phyloP scores from a whole-genome alignment of 169 alveolate species.

The Plasmodium ovale region DNA sequence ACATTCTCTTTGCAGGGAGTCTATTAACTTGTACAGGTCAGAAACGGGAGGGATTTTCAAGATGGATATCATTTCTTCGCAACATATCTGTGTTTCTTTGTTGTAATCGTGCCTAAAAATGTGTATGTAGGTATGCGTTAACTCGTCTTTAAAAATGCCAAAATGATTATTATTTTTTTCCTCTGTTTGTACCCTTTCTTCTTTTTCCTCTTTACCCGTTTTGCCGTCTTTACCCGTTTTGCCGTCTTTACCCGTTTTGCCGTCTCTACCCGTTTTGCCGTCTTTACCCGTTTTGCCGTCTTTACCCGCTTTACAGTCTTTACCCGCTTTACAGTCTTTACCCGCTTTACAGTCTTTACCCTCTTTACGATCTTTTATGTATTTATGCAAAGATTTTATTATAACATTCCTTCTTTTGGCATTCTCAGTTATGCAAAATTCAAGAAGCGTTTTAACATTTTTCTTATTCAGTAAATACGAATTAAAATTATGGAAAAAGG shows the following conservation, averaged over 20 bases:
- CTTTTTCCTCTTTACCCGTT: background rate
- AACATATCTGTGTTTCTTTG: constrained; percentile 25
- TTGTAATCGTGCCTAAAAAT: constrained; percentile 46
- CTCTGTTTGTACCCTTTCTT: background rate
- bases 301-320: background rate
- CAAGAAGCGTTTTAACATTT: constrained; percentile 39
- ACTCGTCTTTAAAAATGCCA: constrained; percentile 34
- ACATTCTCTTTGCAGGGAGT: constrained; percentile 67
- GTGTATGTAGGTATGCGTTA: constrained; percentile 21
- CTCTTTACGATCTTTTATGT: background rate
- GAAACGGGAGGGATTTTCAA: constrained; percentile 27
- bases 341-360: background rate
- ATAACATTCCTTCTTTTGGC: constrained; percentile 32
- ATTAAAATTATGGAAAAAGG: constrained; percentile 64
- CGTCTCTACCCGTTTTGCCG: no score
- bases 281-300: background rate
- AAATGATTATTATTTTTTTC: background rate
- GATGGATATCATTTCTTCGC: constrained; percentile 40
- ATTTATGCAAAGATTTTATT: constrained; percentile 36
- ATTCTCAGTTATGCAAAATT: constrained; percentile 65
- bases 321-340: no score
- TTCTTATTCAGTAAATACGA: constrained; percentile 55
- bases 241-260: no score
- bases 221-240: background rate
- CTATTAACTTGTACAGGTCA: constrained; percentile 60